Conservation (phyloP, 2,329 filamentous ascomycete species). For the Dactylellina drechsleri region DNA sequence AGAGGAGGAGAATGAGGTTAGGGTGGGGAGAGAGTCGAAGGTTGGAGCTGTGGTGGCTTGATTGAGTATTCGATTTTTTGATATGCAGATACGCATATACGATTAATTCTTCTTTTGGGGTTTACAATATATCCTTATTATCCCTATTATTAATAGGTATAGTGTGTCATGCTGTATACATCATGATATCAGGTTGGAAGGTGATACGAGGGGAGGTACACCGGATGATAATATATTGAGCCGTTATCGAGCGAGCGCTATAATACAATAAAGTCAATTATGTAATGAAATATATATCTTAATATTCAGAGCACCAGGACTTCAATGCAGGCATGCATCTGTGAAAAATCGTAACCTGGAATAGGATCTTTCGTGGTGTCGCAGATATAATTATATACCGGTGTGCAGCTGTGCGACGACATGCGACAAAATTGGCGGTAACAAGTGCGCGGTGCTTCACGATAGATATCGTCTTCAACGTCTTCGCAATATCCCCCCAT, state of each 20-base stretch:
- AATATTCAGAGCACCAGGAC: too few relatives aligned
- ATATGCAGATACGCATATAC: not conserved
- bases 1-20: constrained; percentile 24
- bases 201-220: not conserved
- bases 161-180: not conserved
- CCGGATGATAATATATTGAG: too few relatives aligned
- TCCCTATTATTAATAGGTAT: too few relatives aligned
- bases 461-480: not conserved
- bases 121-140: too few relatives aligned
- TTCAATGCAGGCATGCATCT: too few relatives aligned
- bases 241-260: too few relatives aligned
- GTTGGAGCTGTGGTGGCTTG: not conserved
- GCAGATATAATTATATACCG: not conserved
- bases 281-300: too few relatives aligned
- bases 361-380: too few relatives aligned
- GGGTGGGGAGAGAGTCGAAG: constrained; percentile 16
- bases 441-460: too few relatives aligned
- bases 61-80: not conserved
- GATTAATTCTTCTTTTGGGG: constrained; percentile 4
- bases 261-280: too few relatives aligned
- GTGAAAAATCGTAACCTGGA: too few relatives aligned
- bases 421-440: not conserved
- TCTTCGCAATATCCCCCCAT: too few relatives aligned
- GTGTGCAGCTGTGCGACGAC: constrained; percentile 19
- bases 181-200: constrained; percentile 1